Percentiles rank a stretch among this genome's conserved stretches.
phyloP scores from a whole-genome alignment of 164 flowering plant species.

The Berberis thunbergii region DNA sequence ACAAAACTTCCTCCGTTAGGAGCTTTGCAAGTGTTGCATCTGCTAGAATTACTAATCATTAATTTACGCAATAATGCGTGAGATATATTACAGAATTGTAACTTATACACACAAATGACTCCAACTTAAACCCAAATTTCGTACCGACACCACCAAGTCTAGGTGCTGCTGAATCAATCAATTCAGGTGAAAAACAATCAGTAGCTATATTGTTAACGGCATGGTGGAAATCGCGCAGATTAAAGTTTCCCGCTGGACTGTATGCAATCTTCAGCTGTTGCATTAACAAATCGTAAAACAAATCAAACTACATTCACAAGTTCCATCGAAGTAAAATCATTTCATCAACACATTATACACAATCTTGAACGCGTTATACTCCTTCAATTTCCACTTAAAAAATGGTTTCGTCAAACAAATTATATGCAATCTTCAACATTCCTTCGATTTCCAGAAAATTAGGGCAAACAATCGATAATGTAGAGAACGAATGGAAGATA shows the following conservation, averaged over 20 bases:
- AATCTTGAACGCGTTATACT: too few species aligned
- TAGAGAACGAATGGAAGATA: too few species aligned
- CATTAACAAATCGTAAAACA: background rate
- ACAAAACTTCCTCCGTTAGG: constrained; percentile 38
- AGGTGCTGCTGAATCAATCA: constrained; percentile 18
- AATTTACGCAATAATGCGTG: background rate
- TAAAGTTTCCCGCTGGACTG: constrained; percentile 50
- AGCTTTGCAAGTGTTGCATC: constrained; percentile 40
- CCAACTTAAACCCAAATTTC: background rate
- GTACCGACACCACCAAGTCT: constrained; percentile 21
- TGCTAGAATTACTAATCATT: constrained; percentile 17
- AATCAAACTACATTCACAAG: background rate
- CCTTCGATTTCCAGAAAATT: too few species aligned
- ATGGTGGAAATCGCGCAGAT: constrained; percentile 71
- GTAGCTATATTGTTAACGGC: constrained; percentile 63
- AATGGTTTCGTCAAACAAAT: background rate
- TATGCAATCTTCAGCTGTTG: constrained; percentile 65
- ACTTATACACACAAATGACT: too few species aligned
- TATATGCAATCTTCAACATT: too few species aligned
- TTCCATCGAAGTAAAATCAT: background rate
- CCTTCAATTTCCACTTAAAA: too few species aligned
- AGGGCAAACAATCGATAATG: too few species aligned
- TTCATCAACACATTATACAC: too few species aligned
- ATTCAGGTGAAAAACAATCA: constrained; percentile 44
- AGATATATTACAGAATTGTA: too few species aligned